Evolutionary conservation across 2,329 filamentous ascomycete species (phyloP).

Genomic region (Cytospora paraplurivora): DNA sequence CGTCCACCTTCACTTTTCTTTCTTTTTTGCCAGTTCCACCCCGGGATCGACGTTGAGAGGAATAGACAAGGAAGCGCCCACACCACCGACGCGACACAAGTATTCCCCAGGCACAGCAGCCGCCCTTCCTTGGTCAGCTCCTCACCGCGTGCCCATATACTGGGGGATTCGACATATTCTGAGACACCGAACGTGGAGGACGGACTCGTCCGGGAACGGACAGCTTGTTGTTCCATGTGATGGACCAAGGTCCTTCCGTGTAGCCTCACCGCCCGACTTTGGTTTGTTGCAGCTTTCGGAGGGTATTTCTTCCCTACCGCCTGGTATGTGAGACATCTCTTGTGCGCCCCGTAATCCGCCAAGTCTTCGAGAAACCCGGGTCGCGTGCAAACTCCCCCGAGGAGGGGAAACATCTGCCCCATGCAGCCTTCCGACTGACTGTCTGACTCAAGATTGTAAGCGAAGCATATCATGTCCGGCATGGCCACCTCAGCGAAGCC

Average conservation of each 20-base stretch:
- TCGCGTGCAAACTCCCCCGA: slow-evolving; percentile 31
- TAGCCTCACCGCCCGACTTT: slow-evolving; percentile 43
- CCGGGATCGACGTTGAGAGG: slow-evolving; percentile 11
- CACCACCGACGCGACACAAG: slow-evolving; percentile 26
- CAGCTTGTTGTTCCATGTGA: slow-evolving; percentile 46
- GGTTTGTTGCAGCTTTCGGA: slow-evolving; percentile 43
- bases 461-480: slow-evolving; percentile 44
- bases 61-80: slow-evolving; percentile 14
- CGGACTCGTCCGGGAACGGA: slow-evolving; percentile 40
- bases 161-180: slow-evolving; percentile 26
- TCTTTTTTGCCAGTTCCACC: slow-evolving; percentile 12
- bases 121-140: slow-evolving; percentile 27
- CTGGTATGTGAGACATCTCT: slow-evolving; percentile 43
- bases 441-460: slow-evolving; percentile 30
- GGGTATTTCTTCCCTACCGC: slow-evolving; percentile 39
- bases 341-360: slow-evolving; percentile 29
- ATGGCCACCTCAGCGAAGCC: slow-evolving; percentile 60
- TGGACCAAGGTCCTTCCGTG: slow-evolving; percentile 45
- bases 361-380: slow-evolving; percentile 30
- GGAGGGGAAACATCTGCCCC: slow-evolving; percentile 16
- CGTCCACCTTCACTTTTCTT: no score
- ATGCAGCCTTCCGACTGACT: slow-evolving; percentile 36
- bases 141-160: slow-evolving; percentile 28
- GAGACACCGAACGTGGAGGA: slow-evolving; percentile 36
- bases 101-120: slow-evolving; percentile 26